Percentiles rank a stretch among this genome's conserved stretches.
phyloP scores from a whole-genome alignment of 345 rosid genomes.

The Schrenkiella parvula region DNA sequence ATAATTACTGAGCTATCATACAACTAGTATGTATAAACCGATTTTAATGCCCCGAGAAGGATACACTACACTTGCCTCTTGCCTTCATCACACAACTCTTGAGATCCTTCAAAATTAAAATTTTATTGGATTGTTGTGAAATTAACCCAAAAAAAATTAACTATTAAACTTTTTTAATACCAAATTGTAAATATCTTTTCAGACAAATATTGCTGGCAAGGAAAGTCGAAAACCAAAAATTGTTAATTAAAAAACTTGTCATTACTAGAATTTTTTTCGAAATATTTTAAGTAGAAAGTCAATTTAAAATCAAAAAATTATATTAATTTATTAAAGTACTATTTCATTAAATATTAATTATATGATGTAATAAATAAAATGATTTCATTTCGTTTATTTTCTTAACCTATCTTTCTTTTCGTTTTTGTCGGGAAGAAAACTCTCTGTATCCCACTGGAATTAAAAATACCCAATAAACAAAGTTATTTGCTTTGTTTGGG shows the following conservation, averaged over 20 bases:
- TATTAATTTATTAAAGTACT: too few species aligned
- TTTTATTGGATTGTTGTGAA: background rate
- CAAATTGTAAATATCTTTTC: background rate
- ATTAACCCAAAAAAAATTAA: too few species aligned
- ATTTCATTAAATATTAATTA: too few species aligned
- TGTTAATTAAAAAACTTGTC: background rate
- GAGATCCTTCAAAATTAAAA: background rate
- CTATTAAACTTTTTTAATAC: too few species aligned
- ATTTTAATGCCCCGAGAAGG: slow-evolving; percentile 3
- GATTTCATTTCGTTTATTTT: too few species aligned
- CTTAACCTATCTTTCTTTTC: too few species aligned
- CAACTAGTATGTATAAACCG: background rate
- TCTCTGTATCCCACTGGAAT: too few species aligned
- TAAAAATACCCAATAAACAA: background rate
- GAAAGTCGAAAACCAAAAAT: background rate
- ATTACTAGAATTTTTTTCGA: too few species aligned
- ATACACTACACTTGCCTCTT: background rate
- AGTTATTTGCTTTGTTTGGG: background rate
- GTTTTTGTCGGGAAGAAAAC: too few species aligned
- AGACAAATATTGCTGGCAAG: background rate
- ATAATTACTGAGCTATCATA: background rate
- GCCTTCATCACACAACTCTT: background rate
- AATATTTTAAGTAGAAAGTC: too few species aligned
- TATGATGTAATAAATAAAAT: too few species aligned
- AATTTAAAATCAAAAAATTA: too few species aligned